phyloP scores from a whole-genome alignment of 129 eudicot species.

The Chrysanthemum seticuspe region DNA sequence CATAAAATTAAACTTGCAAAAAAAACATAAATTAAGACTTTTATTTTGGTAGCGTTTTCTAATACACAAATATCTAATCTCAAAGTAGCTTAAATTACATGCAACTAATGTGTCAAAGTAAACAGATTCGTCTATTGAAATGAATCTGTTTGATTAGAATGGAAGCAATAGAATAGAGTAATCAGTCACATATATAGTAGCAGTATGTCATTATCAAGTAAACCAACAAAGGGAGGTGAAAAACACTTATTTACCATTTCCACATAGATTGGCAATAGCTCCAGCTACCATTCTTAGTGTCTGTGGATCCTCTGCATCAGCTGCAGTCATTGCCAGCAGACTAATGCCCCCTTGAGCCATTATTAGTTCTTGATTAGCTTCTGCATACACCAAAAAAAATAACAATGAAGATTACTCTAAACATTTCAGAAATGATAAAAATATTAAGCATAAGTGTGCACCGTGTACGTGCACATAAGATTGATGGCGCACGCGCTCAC shows the following conservation, averaged over 20 bases:
- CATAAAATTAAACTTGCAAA: neutral
- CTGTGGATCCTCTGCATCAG: constrained; percentile 98
- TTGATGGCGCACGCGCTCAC: neutral
- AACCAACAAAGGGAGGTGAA: neutral
- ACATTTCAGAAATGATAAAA: neutral
- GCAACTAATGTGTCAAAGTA: neutral
- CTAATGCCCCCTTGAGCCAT: constrained; percentile 95
- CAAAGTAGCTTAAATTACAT: neutral
- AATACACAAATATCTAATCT: neutral
- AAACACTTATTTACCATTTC: constrained; percentile 59
- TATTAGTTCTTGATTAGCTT: constrained; percentile 93
- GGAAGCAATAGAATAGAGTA: neutral
- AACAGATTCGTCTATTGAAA: neutral
- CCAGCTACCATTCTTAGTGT: constrained; percentile 99
- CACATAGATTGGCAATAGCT: constrained; percentile 96
- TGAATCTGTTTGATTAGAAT: neutral
- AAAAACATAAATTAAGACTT: neutral
- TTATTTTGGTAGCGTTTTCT: constrained; percentile 1
- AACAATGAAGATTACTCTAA: neutral
- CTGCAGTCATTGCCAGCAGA: constrained; percentile 87
- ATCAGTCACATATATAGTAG: neutral
- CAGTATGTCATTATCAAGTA: neutral
- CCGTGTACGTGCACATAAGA: neutral
- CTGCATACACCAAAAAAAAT: constrained; percentile 40
- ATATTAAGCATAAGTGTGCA: neutral